A percentile compares a stretch with the other conserved stretches of the same genome.
Evolutionary conservation across 257 asterid species (phyloP).

Genomic region (Solanum tarijense): DNA sequence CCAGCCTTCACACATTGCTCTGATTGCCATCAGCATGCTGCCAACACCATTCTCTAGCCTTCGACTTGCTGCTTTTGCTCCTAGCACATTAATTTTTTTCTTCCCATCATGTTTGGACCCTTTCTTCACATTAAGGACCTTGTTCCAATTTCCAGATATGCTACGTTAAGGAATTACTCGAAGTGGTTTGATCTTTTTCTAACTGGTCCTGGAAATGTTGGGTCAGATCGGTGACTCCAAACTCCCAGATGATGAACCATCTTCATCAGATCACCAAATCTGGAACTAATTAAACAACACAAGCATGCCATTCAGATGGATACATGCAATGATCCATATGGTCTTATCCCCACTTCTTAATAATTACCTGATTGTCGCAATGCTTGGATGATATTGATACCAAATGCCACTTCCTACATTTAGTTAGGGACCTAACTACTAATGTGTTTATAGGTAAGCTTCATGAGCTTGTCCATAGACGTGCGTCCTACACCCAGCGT

Average conservation of each 20-base stretch:
- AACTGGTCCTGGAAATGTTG: background rate
- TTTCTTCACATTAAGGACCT: background rate
- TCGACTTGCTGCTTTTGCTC: background rate
- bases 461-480: background rate
- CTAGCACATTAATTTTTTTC: background rate
- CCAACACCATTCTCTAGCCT: background rate
- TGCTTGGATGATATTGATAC: background rate
- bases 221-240: background rate
- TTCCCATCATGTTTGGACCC: background rate
- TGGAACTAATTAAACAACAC: background rate
- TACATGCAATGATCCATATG: background rate
- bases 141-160: background rate
- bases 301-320: background rate
- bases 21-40: background rate
- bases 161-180: background rate
- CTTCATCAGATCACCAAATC: background rate
- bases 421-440: background rate
- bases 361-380: background rate
- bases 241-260: background rate
- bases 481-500: background rate
- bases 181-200: background rate
- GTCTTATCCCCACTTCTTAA: background rate
- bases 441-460: background rate
- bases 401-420: background rate
- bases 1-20: background rate